These are phyloP conservation scores for Cercis canadensis DNA, from an alignment of 306 rosid genomes.

Conservation along the genomic window DNA sequence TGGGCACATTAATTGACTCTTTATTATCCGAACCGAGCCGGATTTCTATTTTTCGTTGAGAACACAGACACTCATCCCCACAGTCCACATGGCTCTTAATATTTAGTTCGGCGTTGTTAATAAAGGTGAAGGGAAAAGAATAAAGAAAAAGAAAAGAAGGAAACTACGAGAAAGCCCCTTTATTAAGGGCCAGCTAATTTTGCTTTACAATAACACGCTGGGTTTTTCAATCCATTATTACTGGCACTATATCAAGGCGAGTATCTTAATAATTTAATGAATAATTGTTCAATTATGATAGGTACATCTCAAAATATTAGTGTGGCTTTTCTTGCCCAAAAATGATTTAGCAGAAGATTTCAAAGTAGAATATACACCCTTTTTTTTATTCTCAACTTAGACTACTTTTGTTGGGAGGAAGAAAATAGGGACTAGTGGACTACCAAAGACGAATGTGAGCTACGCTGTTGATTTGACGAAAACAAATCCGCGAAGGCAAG, in stretches of 20 bases:
- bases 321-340: too few relatives aligned
- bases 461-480: too few relatives aligned
- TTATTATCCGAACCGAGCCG: neutral
- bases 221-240: neutral
- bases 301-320: too few relatives aligned
- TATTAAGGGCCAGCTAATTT: neutral
- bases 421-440: too few relatives aligned
- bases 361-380: too few relatives aligned
- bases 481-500: neutral
- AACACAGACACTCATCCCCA: neutral
- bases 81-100: neutral
- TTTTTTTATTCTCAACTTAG: too few relatives aligned
- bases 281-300: too few relatives aligned
- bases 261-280: too few relatives aligned
- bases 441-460: too few relatives aligned
- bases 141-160: neutral
- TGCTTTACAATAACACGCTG: neutral
- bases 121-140: neutral
- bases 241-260: neutral
- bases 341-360: too few relatives aligned
- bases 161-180: constrained; percentile 31
- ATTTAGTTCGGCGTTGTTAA: neutral
- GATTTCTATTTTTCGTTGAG: neutral
- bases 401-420: too few relatives aligned
- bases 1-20: constrained; percentile 51